Base-by-base conservation (phyloP, 164 flowering plant genomes). In the Nelumbo lutea region DNA sequence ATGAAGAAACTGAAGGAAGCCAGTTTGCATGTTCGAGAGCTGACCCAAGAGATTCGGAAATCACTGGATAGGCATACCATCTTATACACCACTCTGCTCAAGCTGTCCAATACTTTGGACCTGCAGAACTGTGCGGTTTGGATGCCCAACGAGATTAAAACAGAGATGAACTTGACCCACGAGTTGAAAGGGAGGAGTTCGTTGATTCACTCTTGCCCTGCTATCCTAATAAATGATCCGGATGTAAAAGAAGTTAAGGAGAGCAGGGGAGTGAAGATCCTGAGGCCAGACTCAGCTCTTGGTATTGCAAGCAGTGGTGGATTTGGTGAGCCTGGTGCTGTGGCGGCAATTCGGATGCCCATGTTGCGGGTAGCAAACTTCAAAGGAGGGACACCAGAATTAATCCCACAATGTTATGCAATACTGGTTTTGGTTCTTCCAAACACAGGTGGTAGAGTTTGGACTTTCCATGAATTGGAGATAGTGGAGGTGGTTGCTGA, bases 341-440 rank as follows among this genome's bases (percentile, higher is more conserved):
- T 87, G 64, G 98, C 97, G 64, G 98, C 96, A 3, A 92, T 92
- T 61, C 79, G 98, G 43, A 89, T 95, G 96, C 97, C 96, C 15
- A 91, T 95, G 97, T 89, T 95, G 46, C 86, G 87, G 41, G 93
- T 89, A 45, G 80, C 87, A 5, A 83, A 94, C 73, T 95, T 95
- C 73, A 90, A 89, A 77, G 97, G 97, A 3, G 98, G 97, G 11
- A 90, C 97, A 2, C 97, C 97, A 0, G 93, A 95, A 70, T 57
- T 84, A 56, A 73, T 85, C 14, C 89, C 79, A 60, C 75, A 90
- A 6, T 87, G 88, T 78, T 92, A 95, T 77, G 90, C 97, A 3
- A 83, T 95, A 65, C 79, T 95, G 57, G 96, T 95, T 63, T 79
- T 90, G 77, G 93, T 92, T 72, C 91, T 90, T 47, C 97, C 96